Evolutionary conservation across 2,329 filamentous ascomycete genomes (phyloP).

Genomic region (Claviceps fusiformis): DNA sequence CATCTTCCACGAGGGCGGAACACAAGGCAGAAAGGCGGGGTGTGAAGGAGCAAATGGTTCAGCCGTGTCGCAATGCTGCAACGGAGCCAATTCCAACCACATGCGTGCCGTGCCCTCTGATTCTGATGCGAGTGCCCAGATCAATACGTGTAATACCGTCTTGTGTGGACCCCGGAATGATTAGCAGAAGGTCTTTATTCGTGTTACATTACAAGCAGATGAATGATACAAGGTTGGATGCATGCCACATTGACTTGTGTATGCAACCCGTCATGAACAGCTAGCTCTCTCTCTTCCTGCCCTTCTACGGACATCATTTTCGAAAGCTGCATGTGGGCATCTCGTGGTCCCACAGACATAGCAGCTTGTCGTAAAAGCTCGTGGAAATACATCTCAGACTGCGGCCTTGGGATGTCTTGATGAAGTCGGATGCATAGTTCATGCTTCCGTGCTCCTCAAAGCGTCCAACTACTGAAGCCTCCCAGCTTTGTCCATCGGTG

Average conservation of each 20-base stretch:
- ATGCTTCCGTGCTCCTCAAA: constrained; percentile 87
- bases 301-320: not conserved
- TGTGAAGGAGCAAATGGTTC: not conserved
- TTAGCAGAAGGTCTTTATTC: not conserved
- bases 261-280: not conserved
- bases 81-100: not conserved
- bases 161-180: not conserved
- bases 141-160: not conserved
- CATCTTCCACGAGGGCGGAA: not conserved
- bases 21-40: not conserved
- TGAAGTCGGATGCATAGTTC: constrained; percentile 79
- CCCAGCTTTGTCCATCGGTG: constrained; percentile 32
- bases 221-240: not conserved
- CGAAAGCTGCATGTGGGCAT: not conserved
- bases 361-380: constrained; percentile 61
- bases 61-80: not conserved
- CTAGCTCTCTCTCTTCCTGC: not conserved
- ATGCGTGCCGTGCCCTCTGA: not conserved
- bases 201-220: not conserved
- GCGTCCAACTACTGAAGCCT: constrained; percentile 49
- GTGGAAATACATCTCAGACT: constrained; percentile 46
- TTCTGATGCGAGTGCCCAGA: not conserved
- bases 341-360: constrained; percentile 50
- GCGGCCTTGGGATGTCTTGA: constrained; percentile 21
- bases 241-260: not conserved